Conservation (phyloP, 1,139 yeast genomes). For the Trichomonascaceae sp. region DNA sequence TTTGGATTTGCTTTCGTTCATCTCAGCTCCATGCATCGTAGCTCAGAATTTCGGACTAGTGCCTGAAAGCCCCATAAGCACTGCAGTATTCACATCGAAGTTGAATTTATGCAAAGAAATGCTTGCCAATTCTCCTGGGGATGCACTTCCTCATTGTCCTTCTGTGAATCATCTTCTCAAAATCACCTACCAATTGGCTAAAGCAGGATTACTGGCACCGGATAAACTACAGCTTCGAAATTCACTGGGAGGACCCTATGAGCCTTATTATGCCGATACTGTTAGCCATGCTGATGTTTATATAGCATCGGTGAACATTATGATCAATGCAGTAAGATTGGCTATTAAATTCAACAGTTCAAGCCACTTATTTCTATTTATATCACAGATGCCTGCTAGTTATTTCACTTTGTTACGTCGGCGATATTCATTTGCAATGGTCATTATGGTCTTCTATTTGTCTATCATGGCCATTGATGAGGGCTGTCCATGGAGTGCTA, state of each 20-base stretch:
- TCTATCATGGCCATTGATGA: constrained; percentile 16
- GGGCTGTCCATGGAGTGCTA: constrained; percentile 19
- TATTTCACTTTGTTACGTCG: constrained; percentile 18
- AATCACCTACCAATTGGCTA: constrained; percentile 1
- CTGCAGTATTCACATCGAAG: background rate
- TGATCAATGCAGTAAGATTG: background rate
- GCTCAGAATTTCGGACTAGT: constrained; percentile 12
- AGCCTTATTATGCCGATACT: background rate
- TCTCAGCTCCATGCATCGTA: constrained; percentile 20
- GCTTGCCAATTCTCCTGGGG: background rate
- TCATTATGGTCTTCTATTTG: constrained; percentile 17
- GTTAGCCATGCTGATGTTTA: constrained; percentile 3
- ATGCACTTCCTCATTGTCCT: background rate
- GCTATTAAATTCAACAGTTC: background rate
- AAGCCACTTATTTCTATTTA: background rate
- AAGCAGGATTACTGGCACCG: constrained; percentile 6
- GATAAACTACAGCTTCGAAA: constrained; percentile 4
- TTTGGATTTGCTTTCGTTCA: constrained; percentile 18
- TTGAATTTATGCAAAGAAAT: background rate
- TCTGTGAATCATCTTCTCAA: constrained; percentile 4
- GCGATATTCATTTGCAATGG: constrained; percentile 18
- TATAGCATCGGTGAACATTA: background rate
- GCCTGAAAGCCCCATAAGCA: background rate
- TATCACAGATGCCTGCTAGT: constrained; percentile 10
- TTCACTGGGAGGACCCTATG: background rate